Conservation (phyloP, 1,284 basidiomycete genomes). For the Fomitopsis pinicola region DNA sequence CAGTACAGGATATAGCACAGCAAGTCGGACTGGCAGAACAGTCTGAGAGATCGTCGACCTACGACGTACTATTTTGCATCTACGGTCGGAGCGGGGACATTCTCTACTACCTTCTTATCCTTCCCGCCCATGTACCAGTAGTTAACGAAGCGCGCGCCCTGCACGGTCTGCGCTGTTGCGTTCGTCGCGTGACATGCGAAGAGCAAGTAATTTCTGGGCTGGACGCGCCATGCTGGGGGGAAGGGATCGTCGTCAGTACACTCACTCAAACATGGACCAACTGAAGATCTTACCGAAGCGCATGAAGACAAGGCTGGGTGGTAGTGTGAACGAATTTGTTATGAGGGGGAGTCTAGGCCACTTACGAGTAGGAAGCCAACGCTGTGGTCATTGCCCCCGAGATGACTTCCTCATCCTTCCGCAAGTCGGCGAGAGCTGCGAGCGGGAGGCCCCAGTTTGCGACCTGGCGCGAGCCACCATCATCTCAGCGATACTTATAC, state of each 20-base stretch:
- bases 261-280: neutral
- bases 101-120: conserved; percentile 46
- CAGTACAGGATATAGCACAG: neutral
- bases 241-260: conserved; percentile 1
- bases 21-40: neutral
- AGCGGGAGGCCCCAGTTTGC: conserved; percentile 97
- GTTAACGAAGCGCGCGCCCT: conserved; percentile 82
- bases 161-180: conserved; percentile 77
- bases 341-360: conserved; percentile 21
- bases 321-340: neutral
- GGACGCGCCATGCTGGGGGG: conserved; percentile 81
- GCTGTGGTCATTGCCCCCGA: conserved; percentile 95
- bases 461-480: conserved; percentile 44
- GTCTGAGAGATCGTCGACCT: neutral
- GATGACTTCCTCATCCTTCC: conserved; percentile 93
- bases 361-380: conserved; percentile 87
- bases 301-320: conserved; percentile 84
- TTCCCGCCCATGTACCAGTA: conserved; percentile 86
- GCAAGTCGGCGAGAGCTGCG: conserved; percentile 85
- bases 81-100: conserved; percentile 20
- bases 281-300: conserved; percentile 67
- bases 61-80: conserved; percentile 15
- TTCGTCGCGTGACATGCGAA: conserved; percentile 94
- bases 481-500: conserved; percentile 9
- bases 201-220: conserved; percentile 91